Evolutionary conservation across 768 basidiomycete genomes (phyloP), one percentile per base, ranked within the genome.

Genomic region (Dictyophora rubrovolvata): DNA sequence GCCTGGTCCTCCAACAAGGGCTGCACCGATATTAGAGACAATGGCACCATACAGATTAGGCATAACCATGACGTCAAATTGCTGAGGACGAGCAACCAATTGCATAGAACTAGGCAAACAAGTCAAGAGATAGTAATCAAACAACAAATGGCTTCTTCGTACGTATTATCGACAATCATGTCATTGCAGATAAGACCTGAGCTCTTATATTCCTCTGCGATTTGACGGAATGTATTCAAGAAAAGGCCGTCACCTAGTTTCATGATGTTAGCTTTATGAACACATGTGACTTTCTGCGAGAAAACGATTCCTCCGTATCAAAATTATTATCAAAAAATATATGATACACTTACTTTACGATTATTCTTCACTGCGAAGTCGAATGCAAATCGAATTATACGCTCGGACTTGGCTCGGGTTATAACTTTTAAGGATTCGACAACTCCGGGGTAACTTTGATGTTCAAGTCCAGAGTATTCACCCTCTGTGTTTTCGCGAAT

Each of bases 191-290:
- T 82, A 68, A 99, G 94, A 48, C 96, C 96, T 48, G 86, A 78
- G 55, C 85, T 86, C 73, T 84, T 89, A 81, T 98, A 99, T 70
- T 97, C 95, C 72, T 98, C 92, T 35, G 93, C 96, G 61, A 99
- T 83, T 61, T 85, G 82, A 65, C 93, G 89, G 85, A 97, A 99
- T 21, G 94, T 98, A 74, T 93, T 94, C 66, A 98, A 82, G 86
- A 98, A 98, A 48, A 99, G 83, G 73, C 96, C 96, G 68, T 98
- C 96, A 71, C 95, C 95, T 66, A 97, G 86, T 74, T 99, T 99
- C 96, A 99, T 99, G 79, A 99, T 99, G 79, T 98, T 98, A 67
- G 96, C 96, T 75, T 99, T 99, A 84, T 99, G 96, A 49, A 99
- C 93, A 69, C 94, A 97, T 47, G 96, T 99, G 65, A 99, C 95